Conservation (phyloP, 306 rosid genomes). For the Hylodesmum podocarpum region DNA sequence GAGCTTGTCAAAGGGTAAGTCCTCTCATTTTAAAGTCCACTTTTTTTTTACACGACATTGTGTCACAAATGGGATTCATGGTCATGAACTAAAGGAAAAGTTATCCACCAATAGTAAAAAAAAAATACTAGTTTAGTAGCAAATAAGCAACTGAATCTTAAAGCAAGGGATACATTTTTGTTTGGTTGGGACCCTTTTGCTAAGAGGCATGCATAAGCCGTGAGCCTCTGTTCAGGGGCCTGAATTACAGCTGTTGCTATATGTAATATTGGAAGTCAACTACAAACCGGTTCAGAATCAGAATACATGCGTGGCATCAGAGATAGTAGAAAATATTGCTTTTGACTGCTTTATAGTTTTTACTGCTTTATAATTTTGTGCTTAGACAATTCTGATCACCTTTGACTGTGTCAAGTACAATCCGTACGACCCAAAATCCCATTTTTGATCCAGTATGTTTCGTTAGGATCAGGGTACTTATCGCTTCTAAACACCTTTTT, state of each 20-base stretch:
- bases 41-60: not conserved
- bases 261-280: conserved; percentile 29
- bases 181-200: conserved; percentile 4
- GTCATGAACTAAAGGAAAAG: not conserved
- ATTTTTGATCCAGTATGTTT: conserved; percentile 16
- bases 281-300: conserved; percentile 32
- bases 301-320: not conserved
- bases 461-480: conserved; percentile 16
- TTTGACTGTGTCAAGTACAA: conserved; percentile 26
- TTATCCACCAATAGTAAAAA: not conserved
- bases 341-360: conserved; percentile 45
- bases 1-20: conserved; percentile 92
- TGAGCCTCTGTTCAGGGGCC: not conserved
- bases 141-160: conserved; percentile 11
- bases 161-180: conserved; percentile 8
- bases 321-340: conserved; percentile 35
- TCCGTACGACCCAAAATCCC: conserved; percentile 11
- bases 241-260: conserved; percentile 10
- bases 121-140: not conserved
- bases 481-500: not conserved
- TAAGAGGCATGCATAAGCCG: not conserved
- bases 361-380: conserved; percentile 16
- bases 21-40: conserved; percentile 13
- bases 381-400: conserved; percentile 13
- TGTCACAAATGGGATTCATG: not conserved